phyloP scores from a whole-genome alignment of 306 rosid species.

The Vigna mungo region DNA sequence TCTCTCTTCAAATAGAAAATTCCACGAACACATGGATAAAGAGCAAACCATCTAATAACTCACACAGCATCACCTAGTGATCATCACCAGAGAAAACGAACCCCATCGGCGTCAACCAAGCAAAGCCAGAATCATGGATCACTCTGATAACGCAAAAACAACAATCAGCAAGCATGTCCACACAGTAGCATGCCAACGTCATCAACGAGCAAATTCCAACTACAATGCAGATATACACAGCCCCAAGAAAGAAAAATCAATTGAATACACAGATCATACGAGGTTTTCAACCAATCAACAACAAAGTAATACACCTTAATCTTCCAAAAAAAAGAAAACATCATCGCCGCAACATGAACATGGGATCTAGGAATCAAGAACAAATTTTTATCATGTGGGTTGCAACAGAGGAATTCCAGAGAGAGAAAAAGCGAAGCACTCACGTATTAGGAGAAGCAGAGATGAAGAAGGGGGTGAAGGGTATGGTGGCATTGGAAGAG shows the following conservation, averaged over 20 bases:
- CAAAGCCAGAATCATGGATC: conserved; percentile 29
- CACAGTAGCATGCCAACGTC: conserved; percentile 15
- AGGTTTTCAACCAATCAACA: conserved; percentile 32
- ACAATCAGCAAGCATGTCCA: conserved; percentile 11
- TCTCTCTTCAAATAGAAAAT: conserved; percentile 26
- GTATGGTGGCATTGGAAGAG: conserved; percentile 38
- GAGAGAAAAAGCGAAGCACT: conserved; percentile 36
- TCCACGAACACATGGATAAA: conserved; percentile 23
- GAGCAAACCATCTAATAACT: conserved; percentile 29
- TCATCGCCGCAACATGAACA: background rate
- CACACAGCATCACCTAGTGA: conserved; percentile 48
- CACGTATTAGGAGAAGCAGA: conserved; percentile 41
- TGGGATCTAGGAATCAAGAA: conserved; percentile 34
- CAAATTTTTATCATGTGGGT: conserved; percentile 31
- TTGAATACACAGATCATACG: conserved; percentile 45
- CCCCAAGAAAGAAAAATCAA: conserved; percentile 40
- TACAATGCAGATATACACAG: conserved; percentile 46
- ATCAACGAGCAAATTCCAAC: conserved; percentile 40
- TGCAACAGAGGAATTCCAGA: conserved; percentile 31
- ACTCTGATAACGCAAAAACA: conserved; percentile 46
- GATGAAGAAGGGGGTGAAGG: conserved; percentile 36
- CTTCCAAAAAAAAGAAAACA: background rate
- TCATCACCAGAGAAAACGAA: conserved; percentile 37
- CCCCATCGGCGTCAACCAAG: conserved; percentile 32
- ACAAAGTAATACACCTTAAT: background rate